These are phyloP conservation scores for Melampsora americana DNA, from an alignment of 1,284 basidiomycete genomes.

Conservation along the genomic window DNA sequence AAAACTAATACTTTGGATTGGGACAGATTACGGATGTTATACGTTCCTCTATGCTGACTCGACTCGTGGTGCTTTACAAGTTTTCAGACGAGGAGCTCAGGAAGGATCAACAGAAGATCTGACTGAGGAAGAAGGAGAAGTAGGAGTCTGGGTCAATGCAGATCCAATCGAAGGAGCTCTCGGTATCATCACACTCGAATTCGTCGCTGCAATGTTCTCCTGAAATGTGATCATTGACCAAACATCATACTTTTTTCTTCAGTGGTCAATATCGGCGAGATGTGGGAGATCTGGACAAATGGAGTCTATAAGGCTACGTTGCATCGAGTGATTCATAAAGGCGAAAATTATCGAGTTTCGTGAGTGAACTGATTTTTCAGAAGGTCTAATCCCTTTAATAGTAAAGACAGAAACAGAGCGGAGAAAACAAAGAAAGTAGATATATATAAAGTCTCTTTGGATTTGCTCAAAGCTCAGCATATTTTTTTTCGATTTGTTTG, in stretches of 20 bases:
- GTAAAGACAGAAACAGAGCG: neutral
- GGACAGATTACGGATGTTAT: conserved; percentile 71
- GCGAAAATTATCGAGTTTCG: conserved; percentile 63
- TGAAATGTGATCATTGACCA: neutral
- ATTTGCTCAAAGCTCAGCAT: neutral
- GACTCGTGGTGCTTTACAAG: conserved; percentile 72
- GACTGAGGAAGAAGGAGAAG: conserved; percentile 52
- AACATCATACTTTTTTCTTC: neutral
- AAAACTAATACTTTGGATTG: conserved; percentile 64
- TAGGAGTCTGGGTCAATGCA: conserved; percentile 58
- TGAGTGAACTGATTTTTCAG: conserved; percentile 57
- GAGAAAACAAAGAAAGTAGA: too few species aligned
- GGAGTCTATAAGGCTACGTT: conserved; percentile 73
- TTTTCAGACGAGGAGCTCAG: conserved; percentile 63
- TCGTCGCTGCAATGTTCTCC: neutral
- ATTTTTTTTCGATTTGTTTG: neutral
- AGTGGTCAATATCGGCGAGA: conserved; percentile 38
- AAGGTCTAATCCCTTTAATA: conserved; percentile 53
- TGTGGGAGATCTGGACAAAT: conserved; percentile 71
- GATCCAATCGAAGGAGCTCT: conserved; percentile 64
- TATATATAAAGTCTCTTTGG: neutral
- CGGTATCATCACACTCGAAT: conserved; percentile 68
- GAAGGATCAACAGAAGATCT: conserved; percentile 40
- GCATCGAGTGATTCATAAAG: conserved; percentile 71
- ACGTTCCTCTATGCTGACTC: conserved; percentile 76